Base-by-base conservation (phyloP, 2,329 filamentous ascomycete genomes). In the Didymella segeticola region DNA sequence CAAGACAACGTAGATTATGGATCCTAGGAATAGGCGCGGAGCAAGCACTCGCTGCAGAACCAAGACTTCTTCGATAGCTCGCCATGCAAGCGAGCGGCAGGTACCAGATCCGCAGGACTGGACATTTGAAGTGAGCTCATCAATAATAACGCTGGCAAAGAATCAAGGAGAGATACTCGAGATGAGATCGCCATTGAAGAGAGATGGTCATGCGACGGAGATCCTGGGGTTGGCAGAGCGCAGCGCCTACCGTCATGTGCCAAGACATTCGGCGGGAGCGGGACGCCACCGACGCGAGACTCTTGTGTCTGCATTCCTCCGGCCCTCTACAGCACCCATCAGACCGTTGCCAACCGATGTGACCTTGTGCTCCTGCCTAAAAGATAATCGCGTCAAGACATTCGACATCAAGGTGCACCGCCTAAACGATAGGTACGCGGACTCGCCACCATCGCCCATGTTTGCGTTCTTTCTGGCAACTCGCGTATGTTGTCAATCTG, bases 1-100 rank as follows among this genome's bases (percentile, higher is more conserved):
- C 49, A 53, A 53, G 49, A 47, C 17, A 25, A 26, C 14, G 25
- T 23, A 42, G 20, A 47, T 47, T 47, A 22, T 31, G 34, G 29
- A 17, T 29, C 9, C 29, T 22, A 45, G 27, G 23, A 20, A 42
- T 29, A 30, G 5, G 41, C 34, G 45, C 26, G 45, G 46, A 54
- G 51, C 45, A 54, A 54, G 51, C 51, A 46, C 45, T 54, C 27
- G 33, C 45, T 48, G 51, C 51, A 54, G 51, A 25, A 41, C 51
- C 51, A 49, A 54, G 51, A 54, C 39, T 42, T 49, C 46, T 49
- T 54, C 43, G 43, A 53, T 53, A 48, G 26, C 26, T 38, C 39
- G 29, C 39, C 39, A 46, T 49, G 51, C 51, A 30, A 34, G 14
- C 30, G 14, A 7, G 25, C 15, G 7, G 17, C 34, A 30, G 45